phyloP scores from a whole-genome alignment of 176 grass and related monocot genomes.

The Avena eriantha region DNA sequence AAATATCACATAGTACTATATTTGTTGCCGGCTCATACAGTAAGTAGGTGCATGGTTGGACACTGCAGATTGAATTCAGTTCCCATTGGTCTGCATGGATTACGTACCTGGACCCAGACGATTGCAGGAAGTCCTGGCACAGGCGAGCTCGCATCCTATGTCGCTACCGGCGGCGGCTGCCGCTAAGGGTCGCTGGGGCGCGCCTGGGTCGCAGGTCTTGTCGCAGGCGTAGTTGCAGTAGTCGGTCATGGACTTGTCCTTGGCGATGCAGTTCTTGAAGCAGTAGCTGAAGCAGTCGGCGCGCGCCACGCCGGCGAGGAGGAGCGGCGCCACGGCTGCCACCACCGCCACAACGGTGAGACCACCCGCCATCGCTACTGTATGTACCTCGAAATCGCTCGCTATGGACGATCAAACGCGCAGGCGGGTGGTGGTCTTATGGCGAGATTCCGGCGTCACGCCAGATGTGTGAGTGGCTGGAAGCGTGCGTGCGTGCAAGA shows the following conservation, averaged over 20 bases:
- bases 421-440: constrained; percentile 2
- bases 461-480: constrained; percentile 20
- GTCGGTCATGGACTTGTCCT: constrained; percentile 47
- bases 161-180: background rate
- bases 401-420: background rate
- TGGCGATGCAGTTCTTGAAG: constrained; percentile 56
- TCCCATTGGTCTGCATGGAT: background rate
- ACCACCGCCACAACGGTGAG: background rate
- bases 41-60: background rate
- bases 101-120: constrained; percentile 17
- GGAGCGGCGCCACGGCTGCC: background rate
- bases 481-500: background rate
- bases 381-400: background rate
- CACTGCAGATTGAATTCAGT: background rate
- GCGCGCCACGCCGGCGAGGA: constrained; percentile 33
- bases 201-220: constrained; percentile 54
- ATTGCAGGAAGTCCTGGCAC: constrained; percentile 28
- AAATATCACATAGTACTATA: background rate
- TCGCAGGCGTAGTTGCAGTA: constrained; percentile 70
- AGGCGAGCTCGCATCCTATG: constrained; percentile 31
- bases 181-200: background rate
- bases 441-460: constrained; percentile 19
- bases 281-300: constrained; percentile 56
- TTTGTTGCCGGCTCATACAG: background rate
- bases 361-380: background rate